These are phyloP conservation scores for Colletotrichum lentis DNA, from an alignment of 2,329 filamentous ascomycete genomes.

Conservation along the genomic window DNA sequence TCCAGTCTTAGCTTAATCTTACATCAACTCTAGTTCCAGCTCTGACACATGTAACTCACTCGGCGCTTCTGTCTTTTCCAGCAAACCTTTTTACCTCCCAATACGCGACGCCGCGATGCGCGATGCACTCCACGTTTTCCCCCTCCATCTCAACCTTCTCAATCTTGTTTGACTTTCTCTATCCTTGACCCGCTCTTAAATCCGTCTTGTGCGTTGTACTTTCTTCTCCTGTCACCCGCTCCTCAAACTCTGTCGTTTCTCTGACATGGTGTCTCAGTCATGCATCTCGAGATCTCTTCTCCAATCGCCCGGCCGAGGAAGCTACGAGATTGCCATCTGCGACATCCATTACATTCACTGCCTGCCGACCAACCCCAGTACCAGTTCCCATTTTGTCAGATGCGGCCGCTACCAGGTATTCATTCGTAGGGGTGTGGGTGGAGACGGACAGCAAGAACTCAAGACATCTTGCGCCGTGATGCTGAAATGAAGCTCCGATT, in stretches of 20 bases:
- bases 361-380: constrained; percentile 15
- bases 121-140: constrained; percentile 4
- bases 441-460: background rate
- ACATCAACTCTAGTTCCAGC: constrained; percentile 4
- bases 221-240: constrained; percentile 26
- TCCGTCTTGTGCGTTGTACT: constrained; percentile 14
- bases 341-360: constrained; percentile 1
- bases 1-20: constrained; percentile 19
- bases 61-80: background rate
- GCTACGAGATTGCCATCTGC: constrained; percentile 22
- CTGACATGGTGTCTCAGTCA: constrained; percentile 35
- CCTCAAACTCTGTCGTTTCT: constrained; percentile 27
- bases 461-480: background rate
- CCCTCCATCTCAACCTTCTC: background rate
- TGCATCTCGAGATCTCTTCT: constrained; percentile 30
- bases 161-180: no score
- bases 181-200: constrained; percentile 15
- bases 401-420: constrained; percentile 3
- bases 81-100: background rate
- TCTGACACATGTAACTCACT: background rate
- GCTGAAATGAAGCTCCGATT: background rate
- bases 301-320: constrained; percentile 5
- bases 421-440: background rate
- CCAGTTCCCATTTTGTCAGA: background rate
- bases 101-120: constrained; percentile 18